Percentiles rank a stretch among this genome's conserved stretches.
Conservation (phyloP, 2,329 filamentous ascomycete species). For the Biscogniauxia sp. region DNA sequence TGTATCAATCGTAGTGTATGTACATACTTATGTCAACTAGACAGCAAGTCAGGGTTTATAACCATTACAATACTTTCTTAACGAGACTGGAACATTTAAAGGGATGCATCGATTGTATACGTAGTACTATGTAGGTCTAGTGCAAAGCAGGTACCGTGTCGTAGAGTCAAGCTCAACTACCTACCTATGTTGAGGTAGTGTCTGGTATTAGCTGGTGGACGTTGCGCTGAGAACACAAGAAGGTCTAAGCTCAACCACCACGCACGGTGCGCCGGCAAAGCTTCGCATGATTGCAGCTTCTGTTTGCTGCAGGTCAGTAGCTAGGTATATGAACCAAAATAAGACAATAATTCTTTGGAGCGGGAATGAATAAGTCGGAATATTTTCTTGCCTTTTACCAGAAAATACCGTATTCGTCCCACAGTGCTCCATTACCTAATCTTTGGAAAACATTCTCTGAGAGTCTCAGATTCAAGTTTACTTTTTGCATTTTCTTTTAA, state of each 20-base stretch:
- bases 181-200: no score
- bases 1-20: no score
- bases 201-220: no score
- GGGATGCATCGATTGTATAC: no score
- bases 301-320: not conserved
- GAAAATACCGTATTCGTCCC: conserved; percentile 23
- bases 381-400: conserved; percentile 26
- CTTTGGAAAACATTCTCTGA: conserved; percentile 24
- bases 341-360: conserved; percentile 8
- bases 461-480: conserved; percentile 23
- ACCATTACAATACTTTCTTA: no score
- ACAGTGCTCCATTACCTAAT: conserved; percentile 24
- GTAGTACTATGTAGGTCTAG: no score
- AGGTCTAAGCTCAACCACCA: not conserved
- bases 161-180: no score
- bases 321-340: conserved; percentile 7
- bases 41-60: no score
- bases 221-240: not conserved
- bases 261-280: not conserved
- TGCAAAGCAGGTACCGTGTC: no score
- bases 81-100: no score
- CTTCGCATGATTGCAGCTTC: not conserved
- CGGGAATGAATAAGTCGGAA: conserved; percentile 24
- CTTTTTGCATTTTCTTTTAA: conserved; percentile 9
- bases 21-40: no score